Base-by-base conservation (phyloP, 176 grass and related monocot genomes). In the Echinochloa phyllopogon region DNA sequence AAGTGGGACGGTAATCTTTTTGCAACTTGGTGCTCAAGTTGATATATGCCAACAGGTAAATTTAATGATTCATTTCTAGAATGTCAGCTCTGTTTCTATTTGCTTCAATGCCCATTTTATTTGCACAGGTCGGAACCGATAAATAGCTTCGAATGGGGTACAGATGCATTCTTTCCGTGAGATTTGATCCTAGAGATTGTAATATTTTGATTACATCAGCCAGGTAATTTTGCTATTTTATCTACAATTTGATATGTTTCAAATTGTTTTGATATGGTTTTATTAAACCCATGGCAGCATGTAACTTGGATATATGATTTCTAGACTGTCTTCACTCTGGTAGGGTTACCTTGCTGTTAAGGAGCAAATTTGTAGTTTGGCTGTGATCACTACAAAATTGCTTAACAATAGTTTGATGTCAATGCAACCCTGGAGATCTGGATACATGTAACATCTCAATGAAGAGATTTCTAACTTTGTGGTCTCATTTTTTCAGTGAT, bases 41-140 rank as follows among this genome's bases (percentile, higher is more conserved):
- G 96, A 96, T 88, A 91, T 98, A 94, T 98, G 96, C 87, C 74
- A 94, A 98, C 74, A 98, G 93, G 96, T 96, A 83, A 15, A 62
- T 62, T 65, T 72, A 33, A 47, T 86, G 41, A 24, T 76, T 83
- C 63, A 57, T 51, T 44, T 75, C 18, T 56, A 58, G 6, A 10
- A 38, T 36, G 57, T 78, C 13, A 66, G n/a, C 14, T 62, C 39
- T 76, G 42, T 74, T 47, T 82, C 47, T 78, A 15, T 87, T 44
- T 75, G 14, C 42, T 57, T 20, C 40, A 83, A 79, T 17, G 37
- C 24, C 50, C 48, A 49, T 73, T 86, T 86, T 20, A 45, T 81
- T 67, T 60, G 11, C 16, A 90, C 50, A 98, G 96, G 86, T 98
- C 96, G 0, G 96, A 94, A 58, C 96, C 96, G 68, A 79, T 96